A percentile compares a stretch with the other conserved stretches of the same genome.
These are phyloP conservation scores for Brasenia schreberi DNA, from an alignment of 164 flowering plant genomes.

Conservation along the genomic window DNA sequence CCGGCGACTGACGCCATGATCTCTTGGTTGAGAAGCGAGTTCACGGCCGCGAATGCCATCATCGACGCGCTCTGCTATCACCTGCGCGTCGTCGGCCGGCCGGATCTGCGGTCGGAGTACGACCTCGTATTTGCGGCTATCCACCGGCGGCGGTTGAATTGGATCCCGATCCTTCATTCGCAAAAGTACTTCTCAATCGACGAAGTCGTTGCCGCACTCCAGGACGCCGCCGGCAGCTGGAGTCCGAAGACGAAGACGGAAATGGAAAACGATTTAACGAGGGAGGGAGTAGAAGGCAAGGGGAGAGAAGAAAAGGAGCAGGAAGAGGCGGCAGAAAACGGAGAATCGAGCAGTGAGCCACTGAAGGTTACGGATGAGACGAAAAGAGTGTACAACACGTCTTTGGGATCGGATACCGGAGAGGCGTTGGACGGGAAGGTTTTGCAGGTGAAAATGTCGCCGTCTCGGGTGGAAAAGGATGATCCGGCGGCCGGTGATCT, in stretches of 20 bases:
- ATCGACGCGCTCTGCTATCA: conserved; percentile 82
- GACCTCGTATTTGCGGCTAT: conserved; percentile 67
- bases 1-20: conserved; percentile 42
- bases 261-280: background rate
- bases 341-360: background rate
- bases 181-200: conserved; percentile 81
- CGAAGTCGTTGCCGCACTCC: conserved; percentile 55
- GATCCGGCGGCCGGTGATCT: background rate
- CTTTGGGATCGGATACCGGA: background rate
- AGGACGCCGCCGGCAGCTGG: background rate
- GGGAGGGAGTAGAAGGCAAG: background rate
- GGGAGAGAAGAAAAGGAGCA: background rate
- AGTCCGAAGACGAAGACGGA: background rate
- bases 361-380: background rate
- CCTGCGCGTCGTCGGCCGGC: conserved; percentile 37
- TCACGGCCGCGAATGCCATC: conserved; percentile 96
- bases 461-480: background rate
- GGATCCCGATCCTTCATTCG: conserved; percentile 92
- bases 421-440: background rate
- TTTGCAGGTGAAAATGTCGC: background rate
- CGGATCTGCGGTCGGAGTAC: conserved; percentile 29
- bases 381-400: background rate
- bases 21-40: conserved; percentile 90
- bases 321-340: background rate
- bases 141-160: conserved; percentile 72